Evolutionary conservation across 345 rosid species (phyloP), one percentile per base, ranked within the genome.

Genomic region (Melaleuca quinquenervia): DNA sequence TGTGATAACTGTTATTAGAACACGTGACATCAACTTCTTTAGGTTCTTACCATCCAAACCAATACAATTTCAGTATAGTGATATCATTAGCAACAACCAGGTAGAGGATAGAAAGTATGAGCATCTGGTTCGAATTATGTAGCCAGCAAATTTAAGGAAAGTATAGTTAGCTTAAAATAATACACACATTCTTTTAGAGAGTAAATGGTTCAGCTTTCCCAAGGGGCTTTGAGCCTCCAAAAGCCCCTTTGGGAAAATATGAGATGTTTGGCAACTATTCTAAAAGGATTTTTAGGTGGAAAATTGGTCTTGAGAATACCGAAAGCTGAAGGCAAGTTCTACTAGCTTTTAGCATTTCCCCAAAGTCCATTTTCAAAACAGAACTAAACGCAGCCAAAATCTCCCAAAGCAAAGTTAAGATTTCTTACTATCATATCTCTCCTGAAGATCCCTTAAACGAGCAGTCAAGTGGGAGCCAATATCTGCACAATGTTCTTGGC

Each of bases 401-500:
- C 50, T 16, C 50, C 75, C 32, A 50, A 52, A 64, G 44, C 55
- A 20, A 15, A 80, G 16, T 41, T 44, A 83, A 74, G 52, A 86
- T 64, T 48, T 76, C 88, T 94, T 92, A 96, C 99, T 90, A 83
- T 97, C 94, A 85, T 94, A 93, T 91, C 85, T 94, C 88, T 92
- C 90, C 89, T 95, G 96, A 36, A 96, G 90, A 82, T 90, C 92
- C 91, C 89, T 92, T 88, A 96, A 88, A 84, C 97, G 99, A 55
- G 90, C 89, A 55, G 93, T 90, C 89, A 96, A 87, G 92, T 96
- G 94, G 32, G 96, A 91, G 62, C 99, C 99, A 49, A 97, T 91
- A 55, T 89, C 87, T 85, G 94, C 94, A 89, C 99, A 94, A 85
- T 97, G 98, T 53, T 89, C 89, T 92, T 96, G 99, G 48, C 96